Percentiles rank a stretch among this genome's conserved stretches.
Evolutionary conservation across 2,329 filamentous ascomycete species (phyloP).

Genomic region (Stylonectria norvegica): DNA sequence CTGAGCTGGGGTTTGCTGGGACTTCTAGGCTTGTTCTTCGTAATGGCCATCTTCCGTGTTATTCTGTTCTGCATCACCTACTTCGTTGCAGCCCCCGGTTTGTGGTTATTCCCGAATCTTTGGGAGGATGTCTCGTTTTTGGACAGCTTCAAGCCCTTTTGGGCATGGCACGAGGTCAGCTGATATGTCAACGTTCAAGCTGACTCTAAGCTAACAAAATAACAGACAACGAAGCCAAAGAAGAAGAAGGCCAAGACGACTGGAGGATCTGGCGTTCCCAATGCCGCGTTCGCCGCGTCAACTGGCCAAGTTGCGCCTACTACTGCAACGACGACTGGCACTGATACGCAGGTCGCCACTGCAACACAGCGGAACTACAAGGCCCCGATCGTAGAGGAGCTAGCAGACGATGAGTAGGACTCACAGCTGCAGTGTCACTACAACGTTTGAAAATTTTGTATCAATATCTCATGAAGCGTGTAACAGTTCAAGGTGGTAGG

Average conservation of each 20-base stretch:
- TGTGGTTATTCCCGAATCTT: conserved; percentile 98
- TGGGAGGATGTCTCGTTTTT: conserved; percentile 99
- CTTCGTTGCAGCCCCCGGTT: conserved; percentile 75
- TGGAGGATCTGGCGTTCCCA: conserved; percentile 31
- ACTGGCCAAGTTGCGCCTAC: conserved; percentile 53
- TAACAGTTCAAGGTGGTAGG: conserved; percentile 11
- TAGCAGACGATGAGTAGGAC: conserved; percentile 50
- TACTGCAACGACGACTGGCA: conserved; percentile 55
- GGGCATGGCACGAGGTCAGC: conserved; percentile 96
- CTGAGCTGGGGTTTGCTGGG: conserved; percentile 90
- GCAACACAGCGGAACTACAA: conserved; percentile 42
- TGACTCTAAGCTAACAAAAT: conserved; percentile 16
- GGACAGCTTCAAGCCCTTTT: conserved; percentile 91
- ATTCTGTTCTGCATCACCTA: conserved; percentile 93
- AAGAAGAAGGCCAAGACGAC: conserved; percentile 53
- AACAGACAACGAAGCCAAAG: conserved; percentile 37
- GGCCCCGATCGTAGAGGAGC: conserved; percentile 52
- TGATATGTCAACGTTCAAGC: not conserved
- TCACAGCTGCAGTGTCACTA: no score
- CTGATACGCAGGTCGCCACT: conserved; percentile 51
- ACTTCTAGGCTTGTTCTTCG: conserved; percentile 88
- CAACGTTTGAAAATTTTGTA: conserved; percentile 25
- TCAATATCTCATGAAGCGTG: conserved; percentile 17
- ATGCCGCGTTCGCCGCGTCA: conserved; percentile 47
- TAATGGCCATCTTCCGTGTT: conserved; percentile 94